phyloP scores from a whole-genome alignment of 164 flowering plant species.

The Annona squamosa region DNA sequence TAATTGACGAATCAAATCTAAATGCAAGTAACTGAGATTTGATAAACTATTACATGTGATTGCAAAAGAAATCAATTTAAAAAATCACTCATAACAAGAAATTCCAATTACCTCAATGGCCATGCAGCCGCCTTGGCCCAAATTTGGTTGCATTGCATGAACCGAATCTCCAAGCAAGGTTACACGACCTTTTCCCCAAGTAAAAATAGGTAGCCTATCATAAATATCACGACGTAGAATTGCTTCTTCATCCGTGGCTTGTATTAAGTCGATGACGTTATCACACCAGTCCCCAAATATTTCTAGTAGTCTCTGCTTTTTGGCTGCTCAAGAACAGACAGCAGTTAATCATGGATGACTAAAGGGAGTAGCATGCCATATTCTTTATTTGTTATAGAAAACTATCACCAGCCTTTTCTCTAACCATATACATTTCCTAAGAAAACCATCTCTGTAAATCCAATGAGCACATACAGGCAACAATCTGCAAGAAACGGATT shows the following conservation, averaged over 20 bases:
- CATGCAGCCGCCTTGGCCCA: constrained; percentile 99
- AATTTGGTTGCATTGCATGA: constrained; percentile 99
- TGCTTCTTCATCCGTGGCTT: constrained; percentile 76
- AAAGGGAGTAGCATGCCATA: not conserved
- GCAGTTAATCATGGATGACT: not conserved
- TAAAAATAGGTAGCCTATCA: constrained; percentile 62
- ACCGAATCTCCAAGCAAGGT: constrained; percentile 94
- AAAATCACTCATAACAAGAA: not conserved
- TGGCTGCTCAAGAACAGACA: constrained; percentile 41
- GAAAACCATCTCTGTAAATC: not conserved
- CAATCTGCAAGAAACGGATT: not conserved
- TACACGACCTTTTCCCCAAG: constrained; percentile 95
- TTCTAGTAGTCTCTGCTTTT: constrained; percentile 61
- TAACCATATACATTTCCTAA: not conserved
- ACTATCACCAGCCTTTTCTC: too few species aligned
- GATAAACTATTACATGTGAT: not conserved
- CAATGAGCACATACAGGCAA: not conserved
- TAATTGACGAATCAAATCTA: not conserved
- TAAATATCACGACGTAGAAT: constrained; percentile 92
- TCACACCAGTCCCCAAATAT: constrained; percentile 92
- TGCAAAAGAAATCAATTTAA: too few species aligned
- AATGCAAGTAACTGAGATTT: not conserved
- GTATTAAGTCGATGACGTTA: constrained; percentile 68
- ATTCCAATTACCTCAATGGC: constrained; percentile 78
- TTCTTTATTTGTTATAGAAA: not conserved